phyloP scores from a whole-genome alignment of 768 basidiomycete species.

The Lactarius deliciosus region DNA sequence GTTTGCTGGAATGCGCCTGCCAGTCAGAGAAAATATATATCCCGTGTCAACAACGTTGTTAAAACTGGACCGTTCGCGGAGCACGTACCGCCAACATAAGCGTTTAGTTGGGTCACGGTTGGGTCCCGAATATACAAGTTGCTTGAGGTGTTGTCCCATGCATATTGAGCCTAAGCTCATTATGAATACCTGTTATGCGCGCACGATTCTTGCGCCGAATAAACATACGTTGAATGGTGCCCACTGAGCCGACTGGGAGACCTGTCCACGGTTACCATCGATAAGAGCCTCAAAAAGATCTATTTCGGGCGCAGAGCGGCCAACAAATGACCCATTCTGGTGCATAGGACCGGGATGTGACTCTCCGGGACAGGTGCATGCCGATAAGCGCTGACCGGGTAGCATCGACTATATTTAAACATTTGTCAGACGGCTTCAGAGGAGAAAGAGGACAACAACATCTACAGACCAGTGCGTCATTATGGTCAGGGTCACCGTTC shows the following conservation, averaged over 20 bases:
- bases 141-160: conserved; percentile 59
- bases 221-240: conserved; percentile 44
- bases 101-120: conserved; percentile 55
- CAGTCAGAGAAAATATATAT: background rate
- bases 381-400: conserved; percentile 79
- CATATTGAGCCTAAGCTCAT: conserved; percentile 65
- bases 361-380: conserved; percentile 86
- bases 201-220: background rate
- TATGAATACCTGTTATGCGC: background rate
- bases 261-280: conserved; percentile 49
- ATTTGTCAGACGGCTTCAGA: background rate
- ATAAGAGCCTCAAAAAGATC: conserved; percentile 87
- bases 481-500: conserved; percentile 51
- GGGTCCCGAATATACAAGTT: conserved; percentile 61
- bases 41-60: background rate
- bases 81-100: conserved; percentile 59
- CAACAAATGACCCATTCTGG: conserved; percentile 70
- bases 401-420: conserved; percentile 52
- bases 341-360: conserved; percentile 85
- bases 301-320: conserved; percentile 85
- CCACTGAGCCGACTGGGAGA: conserved; percentile 87
- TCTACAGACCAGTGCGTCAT: conserved; percentile 45
- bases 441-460: conserved; percentile 61
- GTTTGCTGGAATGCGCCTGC: conserved; percentile 62
- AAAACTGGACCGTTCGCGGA: background rate